Percentiles rank a stretch among this genome's conserved stretches.
These are phyloP conservation scores for Auricularia sp. DNA, from an alignment of 768 basidiomycete species.

Conservation along the genomic window DNA sequence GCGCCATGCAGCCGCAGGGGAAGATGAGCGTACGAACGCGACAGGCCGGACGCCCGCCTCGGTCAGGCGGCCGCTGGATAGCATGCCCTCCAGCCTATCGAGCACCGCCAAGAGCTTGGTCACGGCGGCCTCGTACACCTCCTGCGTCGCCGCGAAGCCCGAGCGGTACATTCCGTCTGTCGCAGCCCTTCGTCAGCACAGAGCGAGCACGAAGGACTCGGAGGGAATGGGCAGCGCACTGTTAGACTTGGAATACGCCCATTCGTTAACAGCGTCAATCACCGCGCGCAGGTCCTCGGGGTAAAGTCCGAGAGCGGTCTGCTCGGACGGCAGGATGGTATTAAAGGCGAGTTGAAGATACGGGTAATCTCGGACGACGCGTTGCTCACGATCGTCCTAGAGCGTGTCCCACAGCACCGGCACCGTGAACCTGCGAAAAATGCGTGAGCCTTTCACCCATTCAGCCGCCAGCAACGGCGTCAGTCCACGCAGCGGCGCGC, in stretches of 20 bases:
- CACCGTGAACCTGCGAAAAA: slow-evolving; percentile 19
- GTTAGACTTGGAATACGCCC: slow-evolving; percentile 27
- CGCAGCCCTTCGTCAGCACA: background rate
- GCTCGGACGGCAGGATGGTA: slow-evolving; percentile 18
- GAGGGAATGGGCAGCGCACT: slow-evolving; percentile 6
- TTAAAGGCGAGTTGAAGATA: slow-evolving; percentile 32
- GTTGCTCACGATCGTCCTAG: slow-evolving; percentile 35
- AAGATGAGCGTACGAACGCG: too few relatives aligned
- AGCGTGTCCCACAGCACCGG: slow-evolving; percentile 35
- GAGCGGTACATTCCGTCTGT: slow-evolving; percentile 17
- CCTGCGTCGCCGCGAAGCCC: slow-evolving; percentile 35
- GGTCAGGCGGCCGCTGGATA: too few relatives aligned
- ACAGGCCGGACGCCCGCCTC: too few relatives aligned
- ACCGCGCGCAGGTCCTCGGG: slow-evolving; percentile 29
- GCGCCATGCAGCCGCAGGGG: too few relatives aligned
- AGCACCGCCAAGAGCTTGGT: too few relatives aligned
- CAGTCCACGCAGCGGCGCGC: background rate
- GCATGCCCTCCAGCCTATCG: too few relatives aligned
- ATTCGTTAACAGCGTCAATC: slow-evolving; percentile 34
- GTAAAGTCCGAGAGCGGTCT: slow-evolving; percentile 27
- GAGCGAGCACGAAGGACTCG: too few relatives aligned
- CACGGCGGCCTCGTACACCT: slow-evolving; percentile 26
- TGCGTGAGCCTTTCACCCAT: too few relatives aligned
- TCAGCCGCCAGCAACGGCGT: too few relatives aligned
- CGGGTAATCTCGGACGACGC: slow-evolving; percentile 34